These are phyloP conservation scores for Fusarium sp. DNA, from an alignment of 2,329 filamentous ascomycete species.

Conservation along the genomic window DNA sequence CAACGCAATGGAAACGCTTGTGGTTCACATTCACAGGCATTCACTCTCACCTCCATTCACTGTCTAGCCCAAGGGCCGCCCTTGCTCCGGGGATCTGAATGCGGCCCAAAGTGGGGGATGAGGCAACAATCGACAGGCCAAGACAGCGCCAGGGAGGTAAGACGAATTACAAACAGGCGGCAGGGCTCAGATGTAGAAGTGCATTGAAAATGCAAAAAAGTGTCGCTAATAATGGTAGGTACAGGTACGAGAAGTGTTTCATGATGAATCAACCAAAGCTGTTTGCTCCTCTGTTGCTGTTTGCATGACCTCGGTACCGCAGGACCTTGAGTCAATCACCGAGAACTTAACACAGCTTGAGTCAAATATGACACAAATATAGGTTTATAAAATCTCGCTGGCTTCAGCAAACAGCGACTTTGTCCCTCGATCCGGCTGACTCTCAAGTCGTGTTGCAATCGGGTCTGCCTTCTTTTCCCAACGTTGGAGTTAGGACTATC, in stretches of 20 bases:
- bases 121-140: constrained; percentile 37
- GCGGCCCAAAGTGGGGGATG: constrained; percentile 45
- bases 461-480: constrained; percentile 5
- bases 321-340: constrained; percentile 10
- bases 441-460: constrained; percentile 22
- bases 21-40: too few relatives aligned
- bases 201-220: constrained; percentile 18
- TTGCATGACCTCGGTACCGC: constrained; percentile 21
- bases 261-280: constrained; percentile 27
- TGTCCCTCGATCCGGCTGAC: constrained; percentile 14
- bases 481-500: constrained; percentile 2
- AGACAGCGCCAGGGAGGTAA: constrained; percentile 16
- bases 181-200: constrained; percentile 13
- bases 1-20: neutral
- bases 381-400: neutral
- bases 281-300: constrained; percentile 14
- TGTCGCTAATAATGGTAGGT: neutral
- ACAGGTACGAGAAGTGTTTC: constrained; percentile 29
- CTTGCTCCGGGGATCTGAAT: constrained; percentile 25
- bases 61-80: constrained; percentile 2
- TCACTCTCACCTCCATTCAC: neutral
- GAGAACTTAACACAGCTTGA: neutral
- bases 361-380: neutral
- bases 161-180: constrained; percentile 30
- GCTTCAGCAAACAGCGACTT: neutral